These are phyloP conservation scores for Ascochyta lentis DNA, from an alignment of 2,329 filamentous ascomycete genomes.

Conservation along the genomic window DNA sequence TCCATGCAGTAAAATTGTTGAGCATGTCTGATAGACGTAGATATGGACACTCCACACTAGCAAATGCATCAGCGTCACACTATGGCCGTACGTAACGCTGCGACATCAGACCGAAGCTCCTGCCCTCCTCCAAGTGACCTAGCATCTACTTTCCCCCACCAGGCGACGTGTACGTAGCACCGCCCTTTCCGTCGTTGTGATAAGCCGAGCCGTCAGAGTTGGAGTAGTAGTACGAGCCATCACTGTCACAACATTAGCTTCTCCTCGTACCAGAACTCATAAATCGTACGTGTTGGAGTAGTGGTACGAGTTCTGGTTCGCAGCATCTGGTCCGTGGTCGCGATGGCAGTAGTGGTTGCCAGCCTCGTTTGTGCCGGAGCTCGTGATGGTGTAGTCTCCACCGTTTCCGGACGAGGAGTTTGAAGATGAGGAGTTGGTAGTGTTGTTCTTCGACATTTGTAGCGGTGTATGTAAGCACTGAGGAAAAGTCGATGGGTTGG, in stretches of 20 bases:
- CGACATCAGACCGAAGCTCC: neutral
- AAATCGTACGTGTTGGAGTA: constrained; percentile 46
- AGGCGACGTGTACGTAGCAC: constrained; percentile 32
- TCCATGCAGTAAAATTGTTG: no score
- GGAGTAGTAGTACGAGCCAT: constrained; percentile 13
- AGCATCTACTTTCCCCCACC: neutral
- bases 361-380: constrained; percentile 20
- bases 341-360: constrained; percentile 48
- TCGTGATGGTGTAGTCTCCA: neutral
- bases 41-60: neutral
- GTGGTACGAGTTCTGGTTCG: constrained; percentile 46
- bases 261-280: constrained; percentile 30
- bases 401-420: neutral
- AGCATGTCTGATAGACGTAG: no score
- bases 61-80: neutral
- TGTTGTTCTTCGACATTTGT: neutral
- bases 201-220: constrained; percentile 36
- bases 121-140: neutral
- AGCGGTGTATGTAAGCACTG: neutral
- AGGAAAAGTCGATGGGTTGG: neutral
- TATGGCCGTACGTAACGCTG: no score
- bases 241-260: neutral
- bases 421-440: neutral
- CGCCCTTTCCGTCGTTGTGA: constrained; percentile 43
- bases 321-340: constrained; percentile 39